Percentiles rank a stretch among this genome's conserved stretches.
phyloP scores from a whole-genome alignment of 2,329 filamentous ascomycete genomes.

The Aureobasidium subglaciale region DNA sequence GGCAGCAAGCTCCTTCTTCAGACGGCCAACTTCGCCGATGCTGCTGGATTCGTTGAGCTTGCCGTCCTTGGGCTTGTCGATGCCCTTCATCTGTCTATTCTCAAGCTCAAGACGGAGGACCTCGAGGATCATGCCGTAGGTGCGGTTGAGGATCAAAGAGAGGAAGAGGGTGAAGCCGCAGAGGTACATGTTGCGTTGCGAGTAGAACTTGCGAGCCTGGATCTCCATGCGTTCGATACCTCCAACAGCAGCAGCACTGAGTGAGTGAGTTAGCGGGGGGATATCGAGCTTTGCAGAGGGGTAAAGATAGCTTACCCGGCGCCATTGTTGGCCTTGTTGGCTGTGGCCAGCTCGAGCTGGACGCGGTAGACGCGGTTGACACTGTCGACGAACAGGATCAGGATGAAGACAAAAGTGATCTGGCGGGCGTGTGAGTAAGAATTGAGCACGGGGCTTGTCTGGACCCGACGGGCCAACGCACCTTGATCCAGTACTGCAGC shows the following conservation, averaged over 20 bases:
- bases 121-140: constrained; percentile 95
- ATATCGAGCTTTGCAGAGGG: background rate
- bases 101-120: constrained; percentile 87
- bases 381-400: constrained; percentile 96
- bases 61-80: constrained; percentile 57
- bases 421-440: constrained; percentile 27
- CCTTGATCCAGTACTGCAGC: constrained; percentile 93
- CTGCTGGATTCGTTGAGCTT: constrained; percentile 67
- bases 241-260: constrained; percentile 63
- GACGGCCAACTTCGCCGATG: constrained; percentile 64
- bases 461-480: constrained; percentile 25
- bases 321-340: constrained; percentile 53
- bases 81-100: constrained; percentile 72
- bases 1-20: constrained; percentile 59
- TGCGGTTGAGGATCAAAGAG: constrained; percentile 96
- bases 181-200: constrained; percentile 99
- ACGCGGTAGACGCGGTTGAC: constrained; percentile 95
- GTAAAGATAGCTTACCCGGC: constrained; percentile 40
- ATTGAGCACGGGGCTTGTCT: background rate
- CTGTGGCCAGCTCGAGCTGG: constrained; percentile 74
- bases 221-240: constrained; percentile 94
- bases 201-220: constrained; percentile 99
- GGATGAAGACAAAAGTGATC: constrained; percentile 98
- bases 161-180: constrained; percentile 99
- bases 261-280: constrained; percentile 18